Conservation (phyloP, 192 early-diverging fungal genomes). For the Geranomyces michiganensis region DNA sequence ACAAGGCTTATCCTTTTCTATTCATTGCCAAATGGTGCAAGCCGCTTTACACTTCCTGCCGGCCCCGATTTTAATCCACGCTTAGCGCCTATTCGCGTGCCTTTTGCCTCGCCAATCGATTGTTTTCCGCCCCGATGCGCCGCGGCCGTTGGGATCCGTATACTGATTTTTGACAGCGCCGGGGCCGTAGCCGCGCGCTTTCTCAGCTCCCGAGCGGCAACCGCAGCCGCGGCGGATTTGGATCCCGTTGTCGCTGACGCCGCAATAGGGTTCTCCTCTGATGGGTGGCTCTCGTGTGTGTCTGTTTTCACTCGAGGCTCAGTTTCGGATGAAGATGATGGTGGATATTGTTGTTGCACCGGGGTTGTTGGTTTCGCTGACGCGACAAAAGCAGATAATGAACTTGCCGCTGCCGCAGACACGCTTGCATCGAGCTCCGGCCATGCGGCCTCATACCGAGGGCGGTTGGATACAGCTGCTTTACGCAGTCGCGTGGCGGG, state of each 20-base stretch:
- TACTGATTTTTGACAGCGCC: conserved; percentile 10
- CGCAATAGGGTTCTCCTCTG: neutral
- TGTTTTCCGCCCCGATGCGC: neutral
- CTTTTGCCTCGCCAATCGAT: too few species aligned
- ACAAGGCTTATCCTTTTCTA: too few species aligned
- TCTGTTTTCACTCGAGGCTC: neutral
- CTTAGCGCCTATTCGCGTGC: too few species aligned
- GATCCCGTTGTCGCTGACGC: neutral
- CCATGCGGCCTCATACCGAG: conserved; percentile 1
- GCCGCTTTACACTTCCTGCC: too few species aligned
- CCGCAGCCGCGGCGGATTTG: neutral
- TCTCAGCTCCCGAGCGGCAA: neutral
- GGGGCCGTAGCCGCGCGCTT: conserved; percentile 1
- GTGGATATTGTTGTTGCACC: neutral
- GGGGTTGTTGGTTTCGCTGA: neutral
- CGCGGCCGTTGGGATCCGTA: conserved; percentile 3
- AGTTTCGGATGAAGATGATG: too few species aligned
- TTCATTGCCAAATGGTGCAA: too few species aligned
- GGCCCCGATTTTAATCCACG: too few species aligned
- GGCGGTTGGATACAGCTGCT: neutral
- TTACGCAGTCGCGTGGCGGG: conserved; percentile 6
- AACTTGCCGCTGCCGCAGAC: neutral
- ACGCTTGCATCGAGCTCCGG: neutral
- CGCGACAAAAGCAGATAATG: neutral
- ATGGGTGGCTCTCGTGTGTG: neutral